phyloP scores from a whole-genome alignment of 495 filamentous ascomycete species.

The Xylaria longipes region DNA sequence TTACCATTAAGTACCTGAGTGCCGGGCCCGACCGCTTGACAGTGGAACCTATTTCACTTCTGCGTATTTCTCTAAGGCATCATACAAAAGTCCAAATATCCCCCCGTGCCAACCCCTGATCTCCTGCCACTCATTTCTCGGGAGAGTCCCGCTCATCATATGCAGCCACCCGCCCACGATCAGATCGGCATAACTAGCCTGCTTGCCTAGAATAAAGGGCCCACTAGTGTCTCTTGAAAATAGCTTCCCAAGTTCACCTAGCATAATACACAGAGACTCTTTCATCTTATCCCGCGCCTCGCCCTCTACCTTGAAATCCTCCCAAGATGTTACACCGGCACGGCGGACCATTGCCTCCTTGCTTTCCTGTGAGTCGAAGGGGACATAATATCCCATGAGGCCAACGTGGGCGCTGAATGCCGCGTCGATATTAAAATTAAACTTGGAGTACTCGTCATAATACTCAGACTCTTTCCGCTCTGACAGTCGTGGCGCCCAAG shows the following conservation, averaged over 20 bases:
- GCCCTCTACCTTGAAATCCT: conserved; percentile 50
- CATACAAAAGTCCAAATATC: conserved; percentile 52
- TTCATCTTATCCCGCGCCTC: conserved; percentile 50
- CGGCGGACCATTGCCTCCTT: conserved; percentile 57
- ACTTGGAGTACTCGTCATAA: conserved; percentile 46
- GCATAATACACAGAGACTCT: conserved; percentile 43
- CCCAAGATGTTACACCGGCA: conserved; percentile 52
- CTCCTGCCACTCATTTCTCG: conserved; percentile 56
- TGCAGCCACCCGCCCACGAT: conserved; percentile 68
- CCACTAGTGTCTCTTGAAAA: conserved; percentile 47
- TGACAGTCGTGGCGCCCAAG: conserved; percentile 1
- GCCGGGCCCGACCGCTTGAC: not conserved
- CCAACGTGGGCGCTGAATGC: conserved; percentile 46
- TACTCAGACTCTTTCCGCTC: not conserved
- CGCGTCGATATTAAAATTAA: conserved; percentile 47
- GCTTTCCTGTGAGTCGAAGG: conserved; percentile 51
- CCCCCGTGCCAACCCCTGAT: conserved; percentile 59
- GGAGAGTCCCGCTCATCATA: conserved; percentile 46
- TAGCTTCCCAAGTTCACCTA: conserved; percentile 53
- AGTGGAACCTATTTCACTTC: not conserved
- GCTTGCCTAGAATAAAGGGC: conserved; percentile 57
- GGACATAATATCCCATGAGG: conserved; percentile 42
- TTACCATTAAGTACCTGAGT: not conserved
- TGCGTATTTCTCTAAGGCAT: conserved; percentile 46
- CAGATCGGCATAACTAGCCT: conserved; percentile 64